phyloP scores from a whole-genome alignment of 495 filamentous ascomycete species.

The Aspergillus heteromorphus region DNA sequence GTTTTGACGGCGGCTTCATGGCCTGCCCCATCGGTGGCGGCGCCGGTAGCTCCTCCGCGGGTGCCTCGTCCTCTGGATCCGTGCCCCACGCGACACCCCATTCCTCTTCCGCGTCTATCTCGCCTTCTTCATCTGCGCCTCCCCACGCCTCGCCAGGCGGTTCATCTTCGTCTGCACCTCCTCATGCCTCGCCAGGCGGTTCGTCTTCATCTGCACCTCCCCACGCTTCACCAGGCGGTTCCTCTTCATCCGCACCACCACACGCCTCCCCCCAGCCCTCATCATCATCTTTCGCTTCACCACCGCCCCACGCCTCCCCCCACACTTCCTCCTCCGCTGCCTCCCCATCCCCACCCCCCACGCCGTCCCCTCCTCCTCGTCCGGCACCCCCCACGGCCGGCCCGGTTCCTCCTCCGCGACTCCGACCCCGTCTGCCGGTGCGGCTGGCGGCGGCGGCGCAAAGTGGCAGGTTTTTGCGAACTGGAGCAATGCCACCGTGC shows the following conservation, averaged over 20 bases:
- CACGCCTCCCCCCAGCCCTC: background rate
- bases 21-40: slow-evolving; percentile 28
- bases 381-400: too few relatives aligned
- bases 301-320: background rate
- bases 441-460: slow-evolving; percentile 11
- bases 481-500: slow-evolving; percentile 35
- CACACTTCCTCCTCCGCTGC: background rate
- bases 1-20: slow-evolving; percentile 34
- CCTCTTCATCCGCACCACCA: background rate
- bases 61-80: background rate
- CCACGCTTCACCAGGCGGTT: too few relatives aligned
- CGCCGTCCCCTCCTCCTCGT: background rate
- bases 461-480: slow-evolving; percentile 43
- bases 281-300: too few relatives aligned
- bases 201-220: too few relatives aligned
- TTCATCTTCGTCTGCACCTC: too few relatives aligned
- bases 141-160: too few relatives aligned
- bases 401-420: background rate
- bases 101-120: background rate
- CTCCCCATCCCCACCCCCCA: background rate
- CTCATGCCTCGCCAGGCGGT: too few relatives aligned
- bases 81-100: background rate
- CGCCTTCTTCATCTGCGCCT: too few relatives aligned
- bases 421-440: background rate
- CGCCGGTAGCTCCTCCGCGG: background rate